Conservation (phyloP, 1,139 yeast genomes). For the Groenewaldozyma auringiensis region DNA sequence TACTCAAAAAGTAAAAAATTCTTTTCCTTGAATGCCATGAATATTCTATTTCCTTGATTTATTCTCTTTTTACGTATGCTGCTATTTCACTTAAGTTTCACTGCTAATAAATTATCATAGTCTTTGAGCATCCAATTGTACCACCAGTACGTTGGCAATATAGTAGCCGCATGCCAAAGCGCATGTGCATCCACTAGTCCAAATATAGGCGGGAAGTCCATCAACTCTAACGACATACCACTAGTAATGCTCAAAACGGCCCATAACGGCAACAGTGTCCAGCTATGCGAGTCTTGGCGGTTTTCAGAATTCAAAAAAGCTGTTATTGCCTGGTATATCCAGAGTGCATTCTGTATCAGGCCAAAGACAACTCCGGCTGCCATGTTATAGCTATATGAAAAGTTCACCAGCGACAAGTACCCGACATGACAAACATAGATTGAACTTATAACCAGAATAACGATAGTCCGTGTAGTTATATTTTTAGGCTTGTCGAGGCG, state of each 20-base stretch:
- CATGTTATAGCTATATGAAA: constrained; percentile 95
- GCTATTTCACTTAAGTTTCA: constrained; percentile 1
- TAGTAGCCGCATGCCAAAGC: constrained; percentile 63
- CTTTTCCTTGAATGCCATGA: neutral
- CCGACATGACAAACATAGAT: constrained; percentile 58
- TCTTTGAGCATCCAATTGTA: constrained; percentile 33
- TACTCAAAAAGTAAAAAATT: neutral
- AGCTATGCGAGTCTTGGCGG: constrained; percentile 17
- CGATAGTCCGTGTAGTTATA: constrained; percentile 27
- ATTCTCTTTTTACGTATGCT: neutral
- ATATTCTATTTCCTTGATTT: constrained; percentile 3
- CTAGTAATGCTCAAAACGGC: constrained; percentile 47
- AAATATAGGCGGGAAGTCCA: constrained; percentile 71
- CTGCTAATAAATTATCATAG: constrained; percentile 16
- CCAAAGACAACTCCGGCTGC: constrained; percentile 79
- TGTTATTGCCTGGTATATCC: constrained; percentile 35
- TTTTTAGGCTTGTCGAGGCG: constrained; percentile 43
- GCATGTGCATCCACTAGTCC: constrained; percentile 86
- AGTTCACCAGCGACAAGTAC: constrained; percentile 54
- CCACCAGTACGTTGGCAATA: constrained; percentile 34
- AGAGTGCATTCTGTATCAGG: constrained; percentile 55
- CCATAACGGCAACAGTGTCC: constrained; percentile 46
- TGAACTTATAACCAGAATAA: constrained; percentile 39
- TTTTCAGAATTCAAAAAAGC: constrained; percentile 9
- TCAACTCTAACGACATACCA: constrained; percentile 82